Percentiles rank a stretch among this genome's conserved stretches.
These are phyloP conservation scores for Rubroshorea leprosula DNA, from an alignment of 345 rosid genomes.

Conservation along the genomic window DNA sequence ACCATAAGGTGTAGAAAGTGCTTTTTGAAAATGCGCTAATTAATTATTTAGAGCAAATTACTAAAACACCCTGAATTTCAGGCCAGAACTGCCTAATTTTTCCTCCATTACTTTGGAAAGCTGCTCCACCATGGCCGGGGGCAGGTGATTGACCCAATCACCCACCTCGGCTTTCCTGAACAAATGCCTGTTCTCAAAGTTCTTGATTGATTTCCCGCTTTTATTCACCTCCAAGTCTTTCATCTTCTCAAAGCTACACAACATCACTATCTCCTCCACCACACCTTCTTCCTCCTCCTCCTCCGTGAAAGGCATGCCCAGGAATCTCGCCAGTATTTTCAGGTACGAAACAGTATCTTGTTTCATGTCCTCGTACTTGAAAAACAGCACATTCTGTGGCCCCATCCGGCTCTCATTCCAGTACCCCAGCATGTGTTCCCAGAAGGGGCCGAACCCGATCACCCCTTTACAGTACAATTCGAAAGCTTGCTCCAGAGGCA, in stretches of 20 bases:
- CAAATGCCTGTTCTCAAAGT: constrained; percentile 33
- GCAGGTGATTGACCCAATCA: constrained; percentile 39
- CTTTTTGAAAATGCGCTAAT: too few species aligned
- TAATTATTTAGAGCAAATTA: too few species aligned
- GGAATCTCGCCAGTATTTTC: constrained; percentile 32
- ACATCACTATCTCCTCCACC: constrained; percentile 26
- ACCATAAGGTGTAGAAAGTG: too few species aligned
- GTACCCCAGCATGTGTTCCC: constrained; percentile 48
- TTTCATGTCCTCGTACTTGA: constrained; percentile 39
- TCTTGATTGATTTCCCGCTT: constrained; percentile 28
- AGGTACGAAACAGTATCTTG: constrained; percentile 20
- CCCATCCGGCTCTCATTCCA: constrained; percentile 37
- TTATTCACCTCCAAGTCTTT: constrained; percentile 43
- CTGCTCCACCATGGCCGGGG: constrained; percentile 29
- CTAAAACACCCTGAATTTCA: too few species aligned
- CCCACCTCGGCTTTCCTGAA: constrained; percentile 44
- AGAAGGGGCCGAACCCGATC: constrained; percentile 44
- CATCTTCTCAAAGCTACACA: constrained; percentile 41
- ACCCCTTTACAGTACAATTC: constrained; percentile 33
- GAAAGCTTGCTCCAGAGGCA: constrained; percentile 37
- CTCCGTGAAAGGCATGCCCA: constrained; percentile 30
- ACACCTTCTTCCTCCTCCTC: constrained; percentile 35
- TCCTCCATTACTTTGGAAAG: constrained; percentile 32
- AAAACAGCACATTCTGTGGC: constrained; percentile 37
- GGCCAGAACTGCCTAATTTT: constrained; percentile 44